Base-by-base conservation (phyloP, 345 rosid species). In the Syzygium aqueum region DNA sequence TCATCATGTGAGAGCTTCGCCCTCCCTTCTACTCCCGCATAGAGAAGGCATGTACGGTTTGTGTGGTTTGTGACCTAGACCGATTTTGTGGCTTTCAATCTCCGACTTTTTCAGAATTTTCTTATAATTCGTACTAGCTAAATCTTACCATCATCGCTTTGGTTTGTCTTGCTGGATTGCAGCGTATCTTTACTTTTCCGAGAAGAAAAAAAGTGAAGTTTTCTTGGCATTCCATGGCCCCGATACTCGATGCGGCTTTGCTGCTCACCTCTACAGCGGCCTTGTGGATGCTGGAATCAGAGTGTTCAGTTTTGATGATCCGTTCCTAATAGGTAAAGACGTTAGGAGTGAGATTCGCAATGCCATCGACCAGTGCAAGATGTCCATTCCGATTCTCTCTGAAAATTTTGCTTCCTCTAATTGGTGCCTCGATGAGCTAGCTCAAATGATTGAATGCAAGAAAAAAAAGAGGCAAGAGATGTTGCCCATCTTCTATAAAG, bases 221-320 rank as follows among this genome's bases (percentile, higher is more conserved):
- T 63, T 63, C 37, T 63, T 63, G 37, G 73, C 19, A 9, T 63
- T 63, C 5, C 21, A 14, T 28, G 37, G 21, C 37, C 73, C 19
- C 7, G 37, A 63, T 63, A 63, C 73, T 7, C 2, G 73, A 63
- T 13, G 21, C 0, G 2, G 37, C 19, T 63, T 63, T 2, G 10
- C 73, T 4, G 2, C 73, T 63, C 8, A 13, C 9, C 37, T 28
- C 10, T 63, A 7, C 10, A 28, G 0, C 0, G 6, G 37, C 33
- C 21, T 28, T 13, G 7, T 63, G 73, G 2, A 63, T 14, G n/a
- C 33, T 6, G 2, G 73, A 63, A 63, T 63, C 77, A n/a, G 0
- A 13, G 73, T 63, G 5, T 63, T 63, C 28, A 63, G 19, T 5
- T n/a, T n/a, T 14, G 73, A 63, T 63, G 37, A 63, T 28, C 37